phyloP scores from a whole-genome alignment of 108 stramenopile genomes.

The Skeletonema potamos region DNA sequence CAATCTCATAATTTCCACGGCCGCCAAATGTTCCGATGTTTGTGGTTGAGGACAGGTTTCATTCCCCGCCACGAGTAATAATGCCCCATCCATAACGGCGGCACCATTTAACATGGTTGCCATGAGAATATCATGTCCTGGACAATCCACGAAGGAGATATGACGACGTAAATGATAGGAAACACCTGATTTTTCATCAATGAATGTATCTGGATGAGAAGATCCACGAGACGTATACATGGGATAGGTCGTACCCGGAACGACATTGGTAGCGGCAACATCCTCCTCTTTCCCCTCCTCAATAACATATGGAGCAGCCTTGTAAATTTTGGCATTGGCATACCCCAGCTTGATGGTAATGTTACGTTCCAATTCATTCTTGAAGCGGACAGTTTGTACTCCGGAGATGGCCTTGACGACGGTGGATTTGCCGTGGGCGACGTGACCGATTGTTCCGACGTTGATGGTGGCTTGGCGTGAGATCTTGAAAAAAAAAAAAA shows the following conservation, averaged over 20 bases:
- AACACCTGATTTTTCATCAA: conserved; percentile 75
- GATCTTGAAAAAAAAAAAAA: conserved; percentile 60
- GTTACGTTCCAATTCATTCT: conserved; percentile 99
- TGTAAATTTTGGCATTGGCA: conserved; percentile 99
- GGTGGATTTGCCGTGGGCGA: conserved; percentile 99
- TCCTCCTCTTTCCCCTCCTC: conserved; percentile 51
- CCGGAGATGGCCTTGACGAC: conserved; percentile 99
- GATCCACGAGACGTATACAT: conserved; percentile 92
- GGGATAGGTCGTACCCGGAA: conserved; percentile 60
- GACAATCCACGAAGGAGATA: conserved; percentile 99
- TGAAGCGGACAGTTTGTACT: conserved; percentile 99
- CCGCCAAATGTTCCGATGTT: conserved; percentile 99
- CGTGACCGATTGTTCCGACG: conserved; percentile 99
- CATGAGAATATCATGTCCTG: conserved; percentile 99
- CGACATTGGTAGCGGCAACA: conserved; percentile 15
- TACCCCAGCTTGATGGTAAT: conserved; percentile 99
- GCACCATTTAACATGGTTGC: conserved; percentile 99
- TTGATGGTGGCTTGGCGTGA: conserved; percentile 99
- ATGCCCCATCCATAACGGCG: conserved; percentile 99
- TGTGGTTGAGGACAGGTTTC: conserved; percentile 99
- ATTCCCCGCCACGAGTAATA: conserved; percentile 98
- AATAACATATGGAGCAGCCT: conserved; percentile 62
- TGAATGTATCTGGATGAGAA: conserved; percentile 90
- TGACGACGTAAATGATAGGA: conserved; percentile 95
- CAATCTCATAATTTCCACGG: conserved; percentile 99